Percentiles rank a stretch among this genome's conserved stretches.
Conservation (phyloP, 495 filamentous ascomycete species). For the Monascus purpureus region DNA sequence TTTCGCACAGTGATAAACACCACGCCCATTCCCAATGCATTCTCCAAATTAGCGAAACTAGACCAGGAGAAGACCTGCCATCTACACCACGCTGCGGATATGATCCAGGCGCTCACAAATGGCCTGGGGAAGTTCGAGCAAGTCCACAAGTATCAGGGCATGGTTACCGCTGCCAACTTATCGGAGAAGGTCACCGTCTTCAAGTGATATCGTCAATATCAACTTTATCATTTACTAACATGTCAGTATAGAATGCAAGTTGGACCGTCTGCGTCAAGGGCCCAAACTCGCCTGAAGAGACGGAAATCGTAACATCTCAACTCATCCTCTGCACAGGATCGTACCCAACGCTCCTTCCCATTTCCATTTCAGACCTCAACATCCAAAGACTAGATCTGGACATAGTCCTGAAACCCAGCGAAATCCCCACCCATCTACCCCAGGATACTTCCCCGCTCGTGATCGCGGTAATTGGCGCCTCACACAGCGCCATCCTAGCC, state of each 20-base stretch:
- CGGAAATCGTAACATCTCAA: conserved; percentile 22
- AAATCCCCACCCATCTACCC: conserved; percentile 30
- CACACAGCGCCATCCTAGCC: conserved; percentile 47
- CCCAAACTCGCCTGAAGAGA: conserved; percentile 12
- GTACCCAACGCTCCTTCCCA: conserved; percentile 29
- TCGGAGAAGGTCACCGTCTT: conserved; percentile 14
- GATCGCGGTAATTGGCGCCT: conserved; percentile 44
- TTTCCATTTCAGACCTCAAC: conserved; percentile 17
- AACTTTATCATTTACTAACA: too few species aligned
- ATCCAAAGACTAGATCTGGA: conserved; percentile 38
- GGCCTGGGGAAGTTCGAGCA: conserved; percentile 33
- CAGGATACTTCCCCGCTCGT: conserved; percentile 17
- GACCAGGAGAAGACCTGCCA: conserved; percentile 40
- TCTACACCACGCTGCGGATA: conserved; percentile 39
- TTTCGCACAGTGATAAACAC: conserved; percentile 34
- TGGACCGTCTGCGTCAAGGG: conserved; percentile 32
- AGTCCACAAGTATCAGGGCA: conserved; percentile 24
- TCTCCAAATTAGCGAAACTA: conserved; percentile 35
- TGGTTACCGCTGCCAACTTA: conserved; percentile 27
- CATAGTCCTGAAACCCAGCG: conserved; percentile 37
- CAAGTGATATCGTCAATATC: conserved; percentile 5
- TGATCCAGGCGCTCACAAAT: conserved; percentile 34
- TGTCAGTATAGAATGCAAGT: conserved; percentile 12
- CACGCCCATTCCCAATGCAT: conserved; percentile 34
- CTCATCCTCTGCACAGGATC: conserved; percentile 48